Base-by-base conservation (phyloP, 1,139 yeast species). In the Maudiozyma humilis region DNA sequence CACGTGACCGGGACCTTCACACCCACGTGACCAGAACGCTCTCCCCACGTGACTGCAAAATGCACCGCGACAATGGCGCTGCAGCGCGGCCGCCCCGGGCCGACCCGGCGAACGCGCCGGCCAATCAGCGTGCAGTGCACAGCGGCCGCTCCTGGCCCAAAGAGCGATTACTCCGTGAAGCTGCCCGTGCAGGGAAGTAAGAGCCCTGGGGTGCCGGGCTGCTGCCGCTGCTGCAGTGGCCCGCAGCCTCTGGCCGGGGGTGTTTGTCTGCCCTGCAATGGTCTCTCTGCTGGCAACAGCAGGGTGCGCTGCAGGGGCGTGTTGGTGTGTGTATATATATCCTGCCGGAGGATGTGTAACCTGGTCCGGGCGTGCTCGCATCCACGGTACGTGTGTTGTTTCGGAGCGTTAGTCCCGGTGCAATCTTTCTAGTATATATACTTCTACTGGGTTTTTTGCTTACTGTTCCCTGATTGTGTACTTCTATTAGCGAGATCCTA, bases 1-100 rank as follows among this genome's bases (percentile, higher is more conserved):
- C 33, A 31, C 33, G 17, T 31, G 33, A 31, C 33, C n/a, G n/a
- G n/a, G n/a, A n/a, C n/a, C n/a, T n/a, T n/a, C n/a, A 31, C 16
- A 31, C 16, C 17, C 33, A 31, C 17, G 33, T 31, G 33, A 31
- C 33, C 15, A 31, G 7, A 6, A 6, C 33, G 33, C n/a, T n/a
- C n/a, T n/a, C n/a, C n/a, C n/a, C n/a, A n/a, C n/a, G n/a, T n/a
- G n/a, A n/a, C n/a, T n/a, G n/a, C n/a, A n/a, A n/a, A n/a, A n/a
- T n/a, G n/a, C n/a, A n/a, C n/a, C n/a, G n/a, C n/a, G 10, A 23
- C 10, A 23, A 23, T 6, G 27, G 27, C 27, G 27, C 8, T 10
- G 8, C 10, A 10, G 8, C 10, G 6, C 27, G 27, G 8, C 27
- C 8, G 27, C 8, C 6, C 27, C 10, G 27, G 10, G 27, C 27